Evolutionary conservation across 2,329 filamentous ascomycete genomes (phyloP).

Genomic region (Aspergillus fructus): DNA sequence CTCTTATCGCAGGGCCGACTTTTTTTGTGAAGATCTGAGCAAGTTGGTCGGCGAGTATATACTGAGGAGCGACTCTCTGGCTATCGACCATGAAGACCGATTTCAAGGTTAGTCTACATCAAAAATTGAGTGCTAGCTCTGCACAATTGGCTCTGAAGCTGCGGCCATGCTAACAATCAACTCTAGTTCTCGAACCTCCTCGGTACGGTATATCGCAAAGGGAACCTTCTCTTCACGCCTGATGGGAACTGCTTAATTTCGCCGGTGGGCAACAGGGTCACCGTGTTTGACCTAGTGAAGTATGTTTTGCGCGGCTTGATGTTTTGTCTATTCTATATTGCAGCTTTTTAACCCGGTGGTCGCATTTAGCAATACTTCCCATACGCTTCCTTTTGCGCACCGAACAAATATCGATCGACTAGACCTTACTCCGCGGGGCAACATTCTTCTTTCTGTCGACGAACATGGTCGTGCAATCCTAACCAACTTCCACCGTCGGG

Average conservation of each 20-base stretch:
- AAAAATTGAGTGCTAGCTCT: neutral
- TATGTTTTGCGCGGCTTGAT: slow-evolving; percentile 44
- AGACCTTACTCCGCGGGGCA: slow-evolving; percentile 84
- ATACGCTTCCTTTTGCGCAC: slow-evolving; percentile 71
- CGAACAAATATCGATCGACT: slow-evolving; percentile 89
- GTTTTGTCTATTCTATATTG: neutral
- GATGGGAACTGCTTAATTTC: slow-evolving; percentile 96
- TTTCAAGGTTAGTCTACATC: slow-evolving; percentile 69
- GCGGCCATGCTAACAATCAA: neutral
- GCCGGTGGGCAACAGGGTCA: slow-evolving; percentile 92
- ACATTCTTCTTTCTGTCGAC: slow-evolving; percentile 88
- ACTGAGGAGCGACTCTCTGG: slow-evolving; percentile 18
- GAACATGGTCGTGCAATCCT: slow-evolving; percentile 92
- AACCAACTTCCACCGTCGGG: slow-evolving; percentile 81
- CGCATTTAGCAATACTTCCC: slow-evolving; percentile 41
- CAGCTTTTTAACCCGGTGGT: slow-evolving; percentile 6
- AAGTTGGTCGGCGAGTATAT: neutral
- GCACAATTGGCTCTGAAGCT: neutral
- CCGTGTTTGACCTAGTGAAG: slow-evolving; percentile 96
- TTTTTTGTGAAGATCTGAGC: slow-evolving; percentile 19
- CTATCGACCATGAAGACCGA: slow-evolving; percentile 84
- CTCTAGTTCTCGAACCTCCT: slow-evolving; percentile 92
- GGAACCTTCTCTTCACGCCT: slow-evolving; percentile 93
- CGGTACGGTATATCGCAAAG: slow-evolving; percentile 96
- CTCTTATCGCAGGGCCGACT: slow-evolving; percentile 26